These are phyloP conservation scores for Aureobasidium uvarum DNA, from an alignment of 2,329 filamentous ascomycete species.

Conservation along the genomic window DNA sequence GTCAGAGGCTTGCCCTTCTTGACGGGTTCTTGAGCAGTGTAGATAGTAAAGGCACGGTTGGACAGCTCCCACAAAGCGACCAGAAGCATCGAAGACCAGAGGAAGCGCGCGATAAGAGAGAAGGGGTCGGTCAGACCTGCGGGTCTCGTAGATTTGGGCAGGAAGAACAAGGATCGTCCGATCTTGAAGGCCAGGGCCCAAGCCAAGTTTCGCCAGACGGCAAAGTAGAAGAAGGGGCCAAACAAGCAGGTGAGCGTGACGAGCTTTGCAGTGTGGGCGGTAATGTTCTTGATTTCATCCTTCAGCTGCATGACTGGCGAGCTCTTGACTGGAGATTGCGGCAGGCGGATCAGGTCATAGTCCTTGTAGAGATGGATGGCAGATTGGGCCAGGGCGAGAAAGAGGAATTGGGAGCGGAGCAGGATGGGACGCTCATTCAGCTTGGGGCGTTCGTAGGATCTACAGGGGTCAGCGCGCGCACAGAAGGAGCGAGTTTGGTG, in stretches of 20 bases:
- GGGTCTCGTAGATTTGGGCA: slow-evolving; percentile 65
- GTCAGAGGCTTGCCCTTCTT: slow-evolving; percentile 85
- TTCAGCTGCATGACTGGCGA: slow-evolving; percentile 11
- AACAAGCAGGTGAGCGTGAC: slow-evolving; percentile 20
- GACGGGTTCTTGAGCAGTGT: slow-evolving; percentile 74
- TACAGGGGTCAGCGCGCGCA: slow-evolving; percentile 29
- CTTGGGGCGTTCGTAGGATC: slow-evolving; percentile 63
- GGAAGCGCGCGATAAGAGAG: slow-evolving; percentile 55
- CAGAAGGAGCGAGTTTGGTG: background rate
- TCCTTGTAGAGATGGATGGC: slow-evolving; percentile 68
- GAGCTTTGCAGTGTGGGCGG: slow-evolving; percentile 2
- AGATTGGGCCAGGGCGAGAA: slow-evolving; percentile 69
- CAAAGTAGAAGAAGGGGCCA: slow-evolving; percentile 56
- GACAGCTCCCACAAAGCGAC: slow-evolving; percentile 72
- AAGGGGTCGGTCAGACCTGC: slow-evolving; percentile 57
- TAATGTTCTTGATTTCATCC: background rate
- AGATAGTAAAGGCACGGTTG: slow-evolving; percentile 75
- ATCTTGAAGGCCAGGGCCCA: slow-evolving; percentile 71
- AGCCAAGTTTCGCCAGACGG: slow-evolving; percentile 60
- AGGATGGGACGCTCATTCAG: slow-evolving; percentile 87
- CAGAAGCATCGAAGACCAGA: slow-evolving; percentile 62
- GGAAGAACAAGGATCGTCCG: slow-evolving; percentile 69
- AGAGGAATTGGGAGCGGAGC: slow-evolving; percentile 66
- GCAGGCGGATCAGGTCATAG: slow-evolving; percentile 64
- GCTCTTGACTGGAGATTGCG: slow-evolving; percentile 30